Base-by-base conservation (phyloP, 805 yeast genomes). In the Zygoascus ofunaensis region DNA sequence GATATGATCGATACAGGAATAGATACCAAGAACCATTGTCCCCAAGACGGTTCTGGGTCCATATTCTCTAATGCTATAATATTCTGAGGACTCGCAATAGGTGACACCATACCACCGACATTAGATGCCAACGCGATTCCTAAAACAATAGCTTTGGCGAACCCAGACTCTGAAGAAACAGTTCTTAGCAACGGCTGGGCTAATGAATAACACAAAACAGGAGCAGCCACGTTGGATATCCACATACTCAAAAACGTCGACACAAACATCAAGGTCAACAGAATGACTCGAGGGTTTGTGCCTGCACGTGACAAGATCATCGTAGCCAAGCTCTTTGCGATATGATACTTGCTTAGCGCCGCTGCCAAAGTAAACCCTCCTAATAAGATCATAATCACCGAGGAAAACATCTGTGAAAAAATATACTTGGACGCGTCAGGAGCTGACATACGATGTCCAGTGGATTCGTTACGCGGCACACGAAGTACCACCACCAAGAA, bases 361-460 rank as follows among this genome's bases (percentile, higher is more conserved):
- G 95, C 96, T 10, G 98, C 97, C 45, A 90, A 67, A 0, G 97
- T 82, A 64, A 90, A 90, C 1, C 98, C 98, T 51, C 97, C 97
- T 8, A 90, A 66, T 42, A 90, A 68, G 34, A 90, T 68, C 83
- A 89, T 79, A 50, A 92, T 86, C 14, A 87, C 94, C 1, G 96
- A 86, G 5, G 89, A 80, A 97, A 97, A 90, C 97, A 90, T 90
- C 17, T 87, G 70, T 1, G 86, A 70, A 50, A 92, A 76, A 43
- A 90, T 85, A 58, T 73, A 85, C 55, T 79, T 77, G 0, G 95
- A 74, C 1, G 97, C 89, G 5, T 75, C 83, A 0, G 76, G 66
- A 1, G 90, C 80, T 1, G 58, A 49, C 72, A 89, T 68, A 0
- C 78, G 70, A 10, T 72, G 72, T 1, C 72, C 62, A 3, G 60